Base-by-base conservation (phyloP, 73 alveolate species). In the Paramecium tetraurelia region DNA sequence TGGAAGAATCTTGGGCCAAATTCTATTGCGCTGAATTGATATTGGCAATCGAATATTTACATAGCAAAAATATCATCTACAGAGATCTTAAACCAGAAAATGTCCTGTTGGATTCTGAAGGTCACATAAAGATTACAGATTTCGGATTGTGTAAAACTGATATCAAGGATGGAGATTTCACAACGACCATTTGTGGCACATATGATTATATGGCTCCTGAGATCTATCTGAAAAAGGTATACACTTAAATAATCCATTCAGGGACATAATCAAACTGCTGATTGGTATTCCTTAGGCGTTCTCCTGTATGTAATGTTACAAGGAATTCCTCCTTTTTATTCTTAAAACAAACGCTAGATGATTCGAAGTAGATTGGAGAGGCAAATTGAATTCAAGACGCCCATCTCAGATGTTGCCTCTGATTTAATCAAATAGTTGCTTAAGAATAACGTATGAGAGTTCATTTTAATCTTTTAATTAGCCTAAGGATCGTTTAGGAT, bases 41-140 rank as follows among this genome's bases (percentile, higher is more conserved):
- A 12, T 92, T 97, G 27, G 99, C 99, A 5, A 87, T 98, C 43
- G 96, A 97, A 92, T 95, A 93, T 86, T 90, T 98, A 50, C 99
- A 98, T 92, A 87, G 93, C 85, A 86, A 95, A 63, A 96, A 94
- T 53, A 96, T 97, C 10, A 96, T 98, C 8, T 98, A 97, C 75
- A 53, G 99, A 53, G 99, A 98, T 86, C 85, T 98, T 57, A 98
- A 98, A 71, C 99, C 99, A 5, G 99, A 98, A 93, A 98, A 98
- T 96, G 98, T 98, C 4, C 94, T 98, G 31, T 86, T 98, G 2
- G 99, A 96, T 72, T 57, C 85, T 33, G 97, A 97, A 38, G 99
- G 99, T n/a, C 99, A 98, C 93, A 92, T 97, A 27, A 98, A 97
- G 92, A 48, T 98, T n/a, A 97, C 99, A 2, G 99, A 98, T 92